Evolutionary conservation across 306 rosid species (phyloP), one percentile per base, ranked within the genome.

Genomic region (Rosa persica): DNA sequence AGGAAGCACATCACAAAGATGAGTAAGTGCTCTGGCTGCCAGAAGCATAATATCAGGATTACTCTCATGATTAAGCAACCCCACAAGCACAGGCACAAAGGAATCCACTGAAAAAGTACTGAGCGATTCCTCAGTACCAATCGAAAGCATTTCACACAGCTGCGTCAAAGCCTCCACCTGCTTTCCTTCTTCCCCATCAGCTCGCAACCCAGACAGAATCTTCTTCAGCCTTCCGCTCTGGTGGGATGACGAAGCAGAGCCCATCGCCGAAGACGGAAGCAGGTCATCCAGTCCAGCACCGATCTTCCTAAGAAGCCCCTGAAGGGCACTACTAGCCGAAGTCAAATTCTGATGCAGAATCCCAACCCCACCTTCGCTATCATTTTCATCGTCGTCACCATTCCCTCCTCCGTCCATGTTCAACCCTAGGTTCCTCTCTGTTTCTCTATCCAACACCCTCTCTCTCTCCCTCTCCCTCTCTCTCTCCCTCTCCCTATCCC

Each of bases 41-140:
- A 96, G 94, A 38, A 96, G 98, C 99, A 96, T 96, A n/a, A 96
- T 90, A 86, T 96, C 98, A 8, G 99, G 97, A 81, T 96, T 96
- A 85, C 90, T 87, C 86, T 96, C 99, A 49, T 96, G 99, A 83
- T 93, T 96, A 58, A 96, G 91, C 89, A 96, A 84, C 66, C 97
- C 96, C 8, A 96, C 99, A 0, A 96, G 99, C 77, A 96, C 97
- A 1, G 99, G 98, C 52, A 96, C 98, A 23, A 96, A 96, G 0
- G 99, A 89, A 85, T 96, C 99, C 42, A 96, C 99, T 0, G 99
- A 89, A 73, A 96, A 96, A 0, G 97, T 91, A 81, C 98, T 93
- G 5, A 96, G 88, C 0, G 99, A 96, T 17, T 96, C 99, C 83
- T 96, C 99, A 0, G 99, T 96, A 75, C 99, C 99, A 75, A 96